Percentiles rank a stretch among this genome's conserved stretches.
These are phyloP conservation scores for Akanthomyces uredinophilus DNA, from an alignment of 2,329 filamentous ascomycete species.

Conservation along the genomic window DNA sequence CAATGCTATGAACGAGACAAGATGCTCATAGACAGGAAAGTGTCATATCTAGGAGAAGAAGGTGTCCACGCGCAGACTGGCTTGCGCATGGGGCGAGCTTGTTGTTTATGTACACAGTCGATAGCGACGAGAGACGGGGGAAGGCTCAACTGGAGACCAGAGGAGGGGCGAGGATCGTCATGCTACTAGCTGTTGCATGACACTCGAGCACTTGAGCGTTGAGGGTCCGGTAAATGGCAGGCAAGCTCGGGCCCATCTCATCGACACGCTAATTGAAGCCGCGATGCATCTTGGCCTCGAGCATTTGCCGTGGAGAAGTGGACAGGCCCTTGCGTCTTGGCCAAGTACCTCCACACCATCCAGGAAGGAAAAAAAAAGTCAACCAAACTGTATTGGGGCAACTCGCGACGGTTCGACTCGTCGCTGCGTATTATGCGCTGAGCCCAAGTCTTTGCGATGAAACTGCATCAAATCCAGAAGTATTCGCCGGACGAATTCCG, in stretches of 20 bases:
- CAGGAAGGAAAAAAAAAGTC: background rate
- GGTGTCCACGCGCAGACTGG: background rate
- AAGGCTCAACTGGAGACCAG: slow-evolving; percentile 5
- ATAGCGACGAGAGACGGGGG: background rate
- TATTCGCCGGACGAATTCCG: background rate
- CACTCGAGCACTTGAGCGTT: background rate
- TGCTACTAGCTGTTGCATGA: background rate
- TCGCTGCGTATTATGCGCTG: too few species aligned
- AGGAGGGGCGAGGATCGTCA: background rate
- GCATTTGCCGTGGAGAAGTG: slow-evolving; percentile 4
- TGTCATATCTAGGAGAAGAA: slow-evolving; percentile 31
- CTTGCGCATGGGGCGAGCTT: background rate
- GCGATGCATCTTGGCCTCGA: background rate
- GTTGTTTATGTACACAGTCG: background rate
- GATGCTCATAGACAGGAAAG: slow-evolving; percentile 39
- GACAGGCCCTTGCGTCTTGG: background rate
- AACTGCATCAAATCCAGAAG: background rate
- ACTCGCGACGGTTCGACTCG: too few species aligned
- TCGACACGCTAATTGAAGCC: background rate
- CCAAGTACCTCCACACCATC: background rate
- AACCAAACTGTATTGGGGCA: background rate
- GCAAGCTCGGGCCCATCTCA: background rate
- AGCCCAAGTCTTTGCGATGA: background rate
- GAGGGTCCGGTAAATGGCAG: background rate
- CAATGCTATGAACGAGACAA: background rate